A percentile compares a stretch with the other conserved stretches of the same genome.
Conservation (phyloP, 2,329 filamentous ascomycete species). For the Ceratocystis variospora region DNA sequence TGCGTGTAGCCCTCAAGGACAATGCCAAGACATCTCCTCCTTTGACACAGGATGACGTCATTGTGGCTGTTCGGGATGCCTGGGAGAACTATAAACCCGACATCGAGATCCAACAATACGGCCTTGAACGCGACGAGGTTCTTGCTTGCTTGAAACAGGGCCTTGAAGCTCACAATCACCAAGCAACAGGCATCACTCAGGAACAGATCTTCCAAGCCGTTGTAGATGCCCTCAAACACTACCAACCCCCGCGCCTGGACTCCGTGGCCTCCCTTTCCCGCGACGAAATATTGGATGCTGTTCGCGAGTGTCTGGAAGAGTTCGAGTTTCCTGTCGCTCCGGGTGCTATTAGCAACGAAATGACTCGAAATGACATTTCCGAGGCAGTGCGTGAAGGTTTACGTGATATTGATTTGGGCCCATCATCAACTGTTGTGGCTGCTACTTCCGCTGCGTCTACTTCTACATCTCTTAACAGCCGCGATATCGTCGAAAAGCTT, state of each 20-base stretch:
- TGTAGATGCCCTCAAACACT: conserved; percentile 71
- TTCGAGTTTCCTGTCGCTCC: conserved; percentile 59
- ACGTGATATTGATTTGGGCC: conserved; percentile 35
- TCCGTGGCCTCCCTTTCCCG: conserved; percentile 56
- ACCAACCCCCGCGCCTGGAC: conserved; percentile 53
- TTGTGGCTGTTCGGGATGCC: conserved; percentile 75
- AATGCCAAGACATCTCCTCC: conserved; percentile 33
- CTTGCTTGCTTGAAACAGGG: conserved; percentile 77
- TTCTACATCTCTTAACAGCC: conserved; percentile 25
- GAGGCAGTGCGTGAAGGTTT: conserved; percentile 50
- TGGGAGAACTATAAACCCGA: conserved; percentile 93
- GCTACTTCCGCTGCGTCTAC: conserved; percentile 19
- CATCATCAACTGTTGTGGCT: conserved; percentile 24
- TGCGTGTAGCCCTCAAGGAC: conserved; percentile 60
- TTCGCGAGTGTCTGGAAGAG: conserved; percentile 75
- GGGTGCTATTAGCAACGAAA: conserved; percentile 32
- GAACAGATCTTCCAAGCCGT: conserved; percentile 79
- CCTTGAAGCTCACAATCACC: conserved; percentile 55
- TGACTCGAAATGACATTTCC: conserved; percentile 49
- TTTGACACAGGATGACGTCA: conserved; percentile 65
- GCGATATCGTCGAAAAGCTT: conserved; percentile 42
- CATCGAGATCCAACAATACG: conserved; percentile 78
- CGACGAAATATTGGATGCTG: conserved; percentile 70
- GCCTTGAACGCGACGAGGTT: conserved; percentile 80
- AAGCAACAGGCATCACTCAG: conserved; percentile 50